Evolutionary conservation across 306 rosid species (phyloP), one percentile per base, ranked within the genome.

Genomic region (Mimosa pudica): DNA sequence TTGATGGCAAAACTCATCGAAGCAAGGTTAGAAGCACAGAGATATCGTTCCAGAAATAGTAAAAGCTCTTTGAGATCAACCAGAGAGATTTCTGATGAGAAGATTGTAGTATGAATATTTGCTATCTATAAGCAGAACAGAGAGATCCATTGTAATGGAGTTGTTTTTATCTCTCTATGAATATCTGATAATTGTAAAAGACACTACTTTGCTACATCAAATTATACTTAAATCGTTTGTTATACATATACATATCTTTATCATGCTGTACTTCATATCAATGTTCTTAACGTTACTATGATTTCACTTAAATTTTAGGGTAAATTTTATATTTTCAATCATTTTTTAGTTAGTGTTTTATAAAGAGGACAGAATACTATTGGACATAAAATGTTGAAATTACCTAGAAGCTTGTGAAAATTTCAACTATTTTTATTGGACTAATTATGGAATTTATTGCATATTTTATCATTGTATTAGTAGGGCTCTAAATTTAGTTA

Each of bases 1-100:
- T 86, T 93, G 90, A 82, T 93, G 92, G 93, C 97, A 73, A 92
- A 93, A 76, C 82, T 93, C 20, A 88, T 91, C n/a, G 94, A 88
- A 82, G 98, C 97, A 69, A 89, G 98, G 83, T 80, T 91, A 74
- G 97, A 91, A 80, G 81, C 78, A 74, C 87, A 87, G 78, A 86
- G 41, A 45, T 77, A 70, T 71, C 89, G 82, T 71, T 62, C 86
- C 16, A 88, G 82, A 84, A 45, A 54, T 45, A 62, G 75, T 57
- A 84, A 71, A 58, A 84, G 77, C 62, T 79, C 80, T 47, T 82
- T 66, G 68, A 84, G 82, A 75, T 70, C 51, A 47, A 80, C 33
- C 13, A 61, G 70, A 14, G 46, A 67, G 70, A 83, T 71, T 68
- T 48, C 77, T 35, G 77, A 64, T 67, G 82, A 78, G 35, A 54